A percentile compares a stretch with the other conserved stretches of the same genome.
Conservation (phyloP, 345 rosid genomes). For the Passiflora organensis region DNA sequence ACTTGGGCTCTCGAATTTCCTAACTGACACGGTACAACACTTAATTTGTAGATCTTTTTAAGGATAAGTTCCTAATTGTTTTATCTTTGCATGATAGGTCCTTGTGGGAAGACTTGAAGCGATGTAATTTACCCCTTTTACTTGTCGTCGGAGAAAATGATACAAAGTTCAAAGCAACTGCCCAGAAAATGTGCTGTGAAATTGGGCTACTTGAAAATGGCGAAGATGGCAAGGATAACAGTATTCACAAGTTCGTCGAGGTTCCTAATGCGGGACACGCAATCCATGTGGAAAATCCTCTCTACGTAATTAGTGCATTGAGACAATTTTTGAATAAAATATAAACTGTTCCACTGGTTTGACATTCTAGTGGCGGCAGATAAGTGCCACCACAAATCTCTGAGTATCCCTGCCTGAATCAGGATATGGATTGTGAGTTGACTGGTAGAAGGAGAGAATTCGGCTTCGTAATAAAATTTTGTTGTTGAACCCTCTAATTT, state of each 20-base stretch:
- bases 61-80: not conserved
- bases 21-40: too few relatives aligned
- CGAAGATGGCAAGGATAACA: conserved; percentile 5
- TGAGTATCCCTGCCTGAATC: too few relatives aligned
- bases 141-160: conserved; percentile 67
- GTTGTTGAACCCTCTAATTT: too few relatives aligned
- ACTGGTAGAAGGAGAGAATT: too few relatives aligned
- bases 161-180: conserved; percentile 58
- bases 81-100: conserved; percentile 38
- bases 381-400: too few relatives aligned
- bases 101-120: conserved; percentile 77
- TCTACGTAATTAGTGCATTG: conserved; percentile 41
- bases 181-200: conserved; percentile 38
- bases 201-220: conserved; percentile 28
- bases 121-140: conserved; percentile 45
- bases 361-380: too few relatives aligned
- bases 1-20: too few relatives aligned
- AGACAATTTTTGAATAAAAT: conserved; percentile 47
- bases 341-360: conserved; percentile 1
- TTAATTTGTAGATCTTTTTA: too few relatives aligned
- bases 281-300: conserved; percentile 87
- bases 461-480: too few relatives aligned
- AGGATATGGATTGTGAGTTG: too few relatives aligned
- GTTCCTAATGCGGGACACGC: conserved; percentile 74
- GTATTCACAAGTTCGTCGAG: conserved; percentile 43